phyloP scores from a whole-genome alignment of 2,329 filamentous ascomycete species.

The Aspergillus fumigatiaffinis region DNA sequence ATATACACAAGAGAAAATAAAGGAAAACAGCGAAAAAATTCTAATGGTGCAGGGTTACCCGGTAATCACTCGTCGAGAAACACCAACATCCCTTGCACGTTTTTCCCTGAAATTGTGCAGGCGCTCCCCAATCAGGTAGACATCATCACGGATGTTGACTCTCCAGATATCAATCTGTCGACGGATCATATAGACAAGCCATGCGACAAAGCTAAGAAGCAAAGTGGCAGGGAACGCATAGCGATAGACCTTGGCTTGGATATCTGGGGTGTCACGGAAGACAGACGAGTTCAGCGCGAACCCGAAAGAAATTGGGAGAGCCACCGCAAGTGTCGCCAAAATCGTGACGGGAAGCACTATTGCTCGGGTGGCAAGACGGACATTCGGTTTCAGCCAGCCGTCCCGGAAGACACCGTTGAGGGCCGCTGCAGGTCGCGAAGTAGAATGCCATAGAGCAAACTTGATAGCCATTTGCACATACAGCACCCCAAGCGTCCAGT shows the following conservation, averaged over 20 bases:
- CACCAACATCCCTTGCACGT: conserved; percentile 36
- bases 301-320: conserved; percentile 61
- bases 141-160: conserved; percentile 81
- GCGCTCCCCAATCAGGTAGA: conserved; percentile 90
- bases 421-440: conserved; percentile 68
- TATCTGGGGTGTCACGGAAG: conserved; percentile 28
- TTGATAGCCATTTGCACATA: conserved; percentile 78
- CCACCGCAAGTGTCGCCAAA: conserved; percentile 60
- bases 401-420: conserved; percentile 68
- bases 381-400: conserved; percentile 76
- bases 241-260: conserved; percentile 50
- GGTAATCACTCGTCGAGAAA: conserved; percentile 36
- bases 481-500: conserved; percentile 88
- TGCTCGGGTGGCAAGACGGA: conserved; percentile 72
- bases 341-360: conserved; percentile 74
- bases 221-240: conserved; percentile 70
- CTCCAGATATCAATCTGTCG: conserved; percentile 71
- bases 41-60: conserved; percentile 17
- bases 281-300: conserved; percentile 45
- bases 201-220: conserved; percentile 50
- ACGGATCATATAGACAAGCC: conserved; percentile 34
- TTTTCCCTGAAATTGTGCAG: conserved; percentile 86
- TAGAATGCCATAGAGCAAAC: conserved; percentile 63
- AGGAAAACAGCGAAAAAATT: background rate
- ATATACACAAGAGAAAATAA: background rate